Base-by-base conservation (phyloP, 768 basidiomycete genomes). In the Boletales sp. region DNA sequence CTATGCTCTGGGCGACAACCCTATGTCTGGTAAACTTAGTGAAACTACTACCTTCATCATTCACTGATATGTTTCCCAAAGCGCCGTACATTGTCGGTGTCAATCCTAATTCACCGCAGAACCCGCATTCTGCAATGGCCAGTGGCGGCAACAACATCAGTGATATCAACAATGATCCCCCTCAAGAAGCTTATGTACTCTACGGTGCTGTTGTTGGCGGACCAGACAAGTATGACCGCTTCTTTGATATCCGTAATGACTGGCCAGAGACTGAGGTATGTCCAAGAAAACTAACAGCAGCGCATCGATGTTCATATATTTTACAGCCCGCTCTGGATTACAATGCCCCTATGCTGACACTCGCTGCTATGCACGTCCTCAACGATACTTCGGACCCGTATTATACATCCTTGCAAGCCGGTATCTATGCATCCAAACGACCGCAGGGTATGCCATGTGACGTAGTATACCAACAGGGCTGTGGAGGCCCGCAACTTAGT, bases 181-280 rank as follows among this genome's bases (percentile, higher is more conserved):
- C 70, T 10, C 69, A 82, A 50, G 86, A 89, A 64, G 81, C 86
- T 0, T 81, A 93, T 64, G 75, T 89, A 2, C 68, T 96, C 9
- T 94, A 93, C 60, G 94, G 94, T 30, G 93, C 86, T 19, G 81
- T 94, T 25, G 79, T 95, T 13, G 94, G 94, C 39, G 94, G 94
- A 30, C 94, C 94, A 0, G 81, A 89, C 60, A 74, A 72, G 50
- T 73, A 78, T 21, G 94, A 90, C 63, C 74, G 76, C 21, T 96
- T 80, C 70, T 94, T 79, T 64, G 88, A 96, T 61, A 84, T 92
- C 52, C 82, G 94, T 35, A 84, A 79, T 49, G 92, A 95, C 64
- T 95, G 91, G 89, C 86, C 86, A 1, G 78, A 95, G 69, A 87
- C 84, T 15, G 94, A 96, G 78, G 86, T 87, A 55, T 30, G 70